Base-by-base conservation (phyloP, 2,329 filamentous ascomycete genomes). In the Acephala macrosclerotiorum region DNA sequence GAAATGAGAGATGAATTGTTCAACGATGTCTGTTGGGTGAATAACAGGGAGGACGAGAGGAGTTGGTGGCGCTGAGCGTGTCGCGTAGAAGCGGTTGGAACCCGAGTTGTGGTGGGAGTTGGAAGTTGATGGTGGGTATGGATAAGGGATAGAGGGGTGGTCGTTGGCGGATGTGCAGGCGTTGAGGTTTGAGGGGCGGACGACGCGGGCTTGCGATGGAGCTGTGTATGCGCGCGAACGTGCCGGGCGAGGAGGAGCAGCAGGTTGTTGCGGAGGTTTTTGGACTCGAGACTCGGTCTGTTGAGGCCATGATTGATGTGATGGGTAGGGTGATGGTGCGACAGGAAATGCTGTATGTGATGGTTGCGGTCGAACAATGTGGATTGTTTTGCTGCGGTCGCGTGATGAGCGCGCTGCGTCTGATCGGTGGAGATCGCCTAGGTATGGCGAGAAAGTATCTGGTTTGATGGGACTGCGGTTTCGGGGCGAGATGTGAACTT, bases 241-340 rank as follows among this genome's bases (percentile, higher is more conserved):
- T 18, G 45, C 16, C n/a, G n/a, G n/a, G n/a, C n/a, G n/a, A 22
- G 29, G 29, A 33, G 4, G 29, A 9, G 29, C 29, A 9, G 29
- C 4, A 33, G 9, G 4, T 33, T 33, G 29, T 33, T 33, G 29
- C 9, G 29, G 29, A 9, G 29, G 58, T 36, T 40, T 45, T 16
- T 47, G 33, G 38, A 29, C 4, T 25, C 33, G 26, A 40, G 55
- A 53, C 14, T 29, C 49, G 12, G 38, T 58, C 4, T 16, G 55
- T 26, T 20, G 55, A 38, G 45, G 38, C 45, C 49, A 53, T 33
- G 49, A 53, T 53, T 33, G 49, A 33, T 53, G 49, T 4, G 49
- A 26, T 33, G 49, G 26, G 25, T 26, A 6, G 11, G 25, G 49
- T 29, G 22, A 20, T 49, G 22, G n/a, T 25, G 20, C 22, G 14